Evolutionary conservation across 805 yeast species (phyloP).

Genomic region (Candida pini): DNA sequence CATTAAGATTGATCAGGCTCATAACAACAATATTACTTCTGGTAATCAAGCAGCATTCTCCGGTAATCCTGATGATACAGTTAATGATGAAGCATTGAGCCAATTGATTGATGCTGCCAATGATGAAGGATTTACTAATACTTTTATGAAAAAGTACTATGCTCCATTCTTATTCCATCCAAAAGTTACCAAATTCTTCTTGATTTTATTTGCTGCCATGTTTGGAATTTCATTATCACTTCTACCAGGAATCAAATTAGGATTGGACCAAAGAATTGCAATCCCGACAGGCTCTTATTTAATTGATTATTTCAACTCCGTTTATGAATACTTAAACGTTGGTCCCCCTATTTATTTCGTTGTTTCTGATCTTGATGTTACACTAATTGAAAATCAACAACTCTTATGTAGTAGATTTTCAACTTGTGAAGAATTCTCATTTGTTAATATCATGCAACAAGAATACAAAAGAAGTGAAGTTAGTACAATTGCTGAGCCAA

Average conservation of each 20-base stretch:
- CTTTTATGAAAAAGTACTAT: slow-evolving; percentile 40
- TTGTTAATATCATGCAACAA: slow-evolving; percentile 77
- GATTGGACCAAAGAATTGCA: slow-evolving; percentile 87
- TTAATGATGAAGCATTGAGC: slow-evolving; percentile 15
- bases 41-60: slow-evolving; percentile 2
- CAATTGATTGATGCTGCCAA: slow-evolving; percentile 18
- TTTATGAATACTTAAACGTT: slow-evolving; percentile 65
- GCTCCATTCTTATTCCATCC: slow-evolving; percentile 55
- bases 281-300: slow-evolving; percentile 80
- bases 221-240: slow-evolving; percentile 63
- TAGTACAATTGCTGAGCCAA: slow-evolving; percentile 73
- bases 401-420: slow-evolving; percentile 83
- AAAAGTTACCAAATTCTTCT: slow-evolving; percentile 40
- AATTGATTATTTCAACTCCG: slow-evolving; percentile 72
- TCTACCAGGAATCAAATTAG: slow-evolving; percentile 66
- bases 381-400: slow-evolving; percentile 58
- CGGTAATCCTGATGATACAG: slow-evolving; percentile 5
- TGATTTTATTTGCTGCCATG: slow-evolving; percentile 54
- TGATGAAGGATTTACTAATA: slow-evolving; percentile 30
- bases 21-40: slow-evolving; percentile 9
- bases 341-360: slow-evolving; percentile 94
- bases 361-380: slow-evolving; percentile 61
- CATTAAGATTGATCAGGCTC: slow-evolving; percentile 25
- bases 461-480: slow-evolving; percentile 63
- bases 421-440: slow-evolving; percentile 71